Evolutionary conservation across 2,329 filamentous ascomycete species (phyloP).

Genomic region (Alternaria brassicae): DNA sequence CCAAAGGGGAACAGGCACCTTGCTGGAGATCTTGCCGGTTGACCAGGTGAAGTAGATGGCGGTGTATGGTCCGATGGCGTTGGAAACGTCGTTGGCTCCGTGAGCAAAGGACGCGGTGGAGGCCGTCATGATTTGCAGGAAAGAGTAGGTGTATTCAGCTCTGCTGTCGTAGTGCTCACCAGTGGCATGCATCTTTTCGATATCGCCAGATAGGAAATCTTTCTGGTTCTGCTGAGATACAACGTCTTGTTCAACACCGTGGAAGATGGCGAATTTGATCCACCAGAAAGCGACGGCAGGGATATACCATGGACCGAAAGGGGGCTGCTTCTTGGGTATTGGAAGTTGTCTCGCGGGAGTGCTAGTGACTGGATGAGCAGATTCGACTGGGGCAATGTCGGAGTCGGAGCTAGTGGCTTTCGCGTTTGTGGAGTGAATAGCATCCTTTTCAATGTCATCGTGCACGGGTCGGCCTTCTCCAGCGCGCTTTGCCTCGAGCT

Average conservation of each 20-base stretch:
- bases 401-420: conserved; percentile 25
- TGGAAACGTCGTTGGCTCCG: conserved; percentile 72
- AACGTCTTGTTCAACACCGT: conserved; percentile 60
- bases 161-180: conserved; percentile 69
- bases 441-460: conserved; percentile 40
- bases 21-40: conserved; percentile 39
- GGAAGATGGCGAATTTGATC: conserved; percentile 57
- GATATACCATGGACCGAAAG: conserved; percentile 54
- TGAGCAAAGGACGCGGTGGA: conserved; percentile 76
- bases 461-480: conserved; percentile 19
- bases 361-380: conserved; percentile 1
- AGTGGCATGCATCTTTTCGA: conserved; percentile 63
- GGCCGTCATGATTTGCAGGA: conserved; percentile 58
- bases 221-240: conserved; percentile 51
- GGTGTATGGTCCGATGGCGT: conserved; percentile 63
- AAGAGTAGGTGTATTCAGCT: conserved; percentile 59
- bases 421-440: conserved; percentile 8
- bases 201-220: conserved; percentile 59
- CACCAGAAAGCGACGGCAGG: conserved; percentile 56
- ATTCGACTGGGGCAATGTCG: conserved; percentile 26
- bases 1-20: neutral
- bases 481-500: conserved; percentile 52
- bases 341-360: conserved; percentile 14
- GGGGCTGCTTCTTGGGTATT: conserved; percentile 31
- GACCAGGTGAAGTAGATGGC: conserved; percentile 70